These are phyloP conservation scores for Mycena vitilis DNA, from an alignment of 768 basidiomycete species.

Conservation along the genomic window DNA sequence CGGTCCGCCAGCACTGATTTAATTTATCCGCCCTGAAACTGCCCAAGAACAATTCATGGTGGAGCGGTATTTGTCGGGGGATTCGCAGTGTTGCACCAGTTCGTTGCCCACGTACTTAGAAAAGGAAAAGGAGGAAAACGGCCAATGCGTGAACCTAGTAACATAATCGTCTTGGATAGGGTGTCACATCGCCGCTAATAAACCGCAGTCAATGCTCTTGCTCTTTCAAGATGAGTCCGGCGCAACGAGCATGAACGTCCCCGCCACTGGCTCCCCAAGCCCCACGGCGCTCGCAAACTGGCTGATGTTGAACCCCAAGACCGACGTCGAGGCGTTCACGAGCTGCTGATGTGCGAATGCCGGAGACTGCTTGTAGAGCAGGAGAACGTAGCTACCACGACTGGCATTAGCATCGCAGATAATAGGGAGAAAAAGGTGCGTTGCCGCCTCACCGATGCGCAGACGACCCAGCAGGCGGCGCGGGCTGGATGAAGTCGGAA, in stretches of 20 bases:
- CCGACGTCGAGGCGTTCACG: conserved; percentile 49
- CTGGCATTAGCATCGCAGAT: not conserved
- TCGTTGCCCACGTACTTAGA: too few species aligned
- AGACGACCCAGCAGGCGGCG: conserved; percentile 53
- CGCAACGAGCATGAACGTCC: conserved; percentile 60
- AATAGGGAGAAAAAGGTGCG: not conserved
- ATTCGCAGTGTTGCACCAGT: too few species aligned
- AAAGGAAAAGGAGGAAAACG: too few species aligned
- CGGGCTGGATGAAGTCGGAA: conserved; percentile 52
- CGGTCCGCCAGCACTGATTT: too few species aligned
- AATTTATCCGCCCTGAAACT: too few species aligned
- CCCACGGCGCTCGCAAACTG: conserved; percentile 53
- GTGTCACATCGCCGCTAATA: too few species aligned
- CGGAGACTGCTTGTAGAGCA: conserved; percentile 57
- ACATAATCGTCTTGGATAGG: too few species aligned
- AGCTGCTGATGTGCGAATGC: conserved; percentile 54
- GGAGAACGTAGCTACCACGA: conserved; percentile 55
- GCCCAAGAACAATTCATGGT: too few species aligned
- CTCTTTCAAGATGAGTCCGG: conserved; percentile 31
- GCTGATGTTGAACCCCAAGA: conserved; percentile 55
- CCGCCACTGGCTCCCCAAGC: conserved; percentile 58
- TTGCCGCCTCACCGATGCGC: conserved; percentile 50
- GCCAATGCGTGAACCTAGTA: too few species aligned
- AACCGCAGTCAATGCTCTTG: too few species aligned
- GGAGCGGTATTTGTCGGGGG: too few species aligned